Conservation (phyloP, 1,284 basidiomycete genomes). For the Lentinus polychrous region DNA sequence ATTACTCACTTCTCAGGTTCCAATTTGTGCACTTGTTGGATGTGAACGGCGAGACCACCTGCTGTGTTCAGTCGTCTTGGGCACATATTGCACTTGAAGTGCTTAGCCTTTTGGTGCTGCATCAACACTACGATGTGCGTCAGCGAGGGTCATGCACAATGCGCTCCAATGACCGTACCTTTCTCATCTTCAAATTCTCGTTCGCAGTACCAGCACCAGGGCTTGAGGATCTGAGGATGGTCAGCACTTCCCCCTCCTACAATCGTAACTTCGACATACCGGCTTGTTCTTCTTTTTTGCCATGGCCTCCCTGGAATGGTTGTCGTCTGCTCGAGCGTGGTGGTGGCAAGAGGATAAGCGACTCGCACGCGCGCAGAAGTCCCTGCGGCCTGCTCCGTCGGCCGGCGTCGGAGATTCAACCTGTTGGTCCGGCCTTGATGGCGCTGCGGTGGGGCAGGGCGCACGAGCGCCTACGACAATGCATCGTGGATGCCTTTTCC, state of each 20-base stretch:
- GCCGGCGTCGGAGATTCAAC: constrained; percentile 1
- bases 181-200: constrained; percentile 98
- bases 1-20: constrained; percentile 82
- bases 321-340: background rate
- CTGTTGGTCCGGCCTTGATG: background rate
- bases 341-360: constrained; percentile 2
- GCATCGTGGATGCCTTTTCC: too few relatives aligned
- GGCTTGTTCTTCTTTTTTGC: constrained; percentile 81
- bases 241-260: background rate
- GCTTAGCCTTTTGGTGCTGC: constrained; percentile 99
- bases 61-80: constrained; percentile 95
- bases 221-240: constrained; percentile 64
- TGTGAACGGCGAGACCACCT: constrained; percentile 96
- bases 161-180: constrained; percentile 38
- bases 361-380: background rate
- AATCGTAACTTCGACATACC: constrained; percentile 28
- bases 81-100: constrained; percentile 97
- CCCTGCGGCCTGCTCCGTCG: background rate
- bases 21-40: constrained; percentile 97
- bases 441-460: background rate
- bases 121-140: constrained; percentile 74
- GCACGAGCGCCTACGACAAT: background rate
- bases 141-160: background rate
- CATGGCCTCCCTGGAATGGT: constrained; percentile 32
- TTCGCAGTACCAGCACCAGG: constrained; percentile 99